These are phyloP conservation scores for Cryptosporidium sp. DNA, from an alignment of 169 alveolate species.

Conservation along the genomic window DNA sequence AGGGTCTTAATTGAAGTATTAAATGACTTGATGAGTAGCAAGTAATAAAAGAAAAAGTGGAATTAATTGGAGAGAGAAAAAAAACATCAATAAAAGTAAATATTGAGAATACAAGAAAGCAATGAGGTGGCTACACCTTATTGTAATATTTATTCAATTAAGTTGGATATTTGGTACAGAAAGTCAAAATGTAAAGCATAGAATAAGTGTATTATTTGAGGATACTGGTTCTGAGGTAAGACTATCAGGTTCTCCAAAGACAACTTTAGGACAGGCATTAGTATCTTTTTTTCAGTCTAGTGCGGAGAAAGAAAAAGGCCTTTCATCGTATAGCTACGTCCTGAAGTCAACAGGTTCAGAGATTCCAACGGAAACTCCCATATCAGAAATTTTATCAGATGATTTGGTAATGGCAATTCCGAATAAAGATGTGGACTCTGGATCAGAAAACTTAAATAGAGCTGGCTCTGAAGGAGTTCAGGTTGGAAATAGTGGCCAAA, in stretches of 20 bases:
- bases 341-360: constrained; percentile 42
- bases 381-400: constrained; percentile 8
- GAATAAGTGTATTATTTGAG: constrained; percentile 41
- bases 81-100: constrained; percentile 1
- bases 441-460: background rate
- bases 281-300: constrained; percentile 45
- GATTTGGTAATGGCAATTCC: constrained; percentile 62
- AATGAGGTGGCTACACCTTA: constrained; percentile 70
- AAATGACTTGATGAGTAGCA: constrained; percentile 7
- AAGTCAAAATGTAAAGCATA: constrained; percentile 15
- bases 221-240: constrained; percentile 59
- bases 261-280: constrained; percentile 64
- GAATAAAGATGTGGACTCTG: background rate
- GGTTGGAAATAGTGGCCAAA: background rate
- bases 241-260: constrained; percentile 61
- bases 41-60: background rate
- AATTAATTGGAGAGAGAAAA: background rate
- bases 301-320: background rate
- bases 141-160: constrained; percentile 17
- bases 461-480: background rate
- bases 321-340: constrained; percentile 21
- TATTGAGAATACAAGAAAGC: background rate
- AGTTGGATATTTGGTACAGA: constrained; percentile 64
- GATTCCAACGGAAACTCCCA: constrained; percentile 25
- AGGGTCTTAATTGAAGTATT: background rate